phyloP scores from a whole-genome alignment of 768 basidiomycete genomes.

The Naganishia vaughanmartiniae region DNA sequence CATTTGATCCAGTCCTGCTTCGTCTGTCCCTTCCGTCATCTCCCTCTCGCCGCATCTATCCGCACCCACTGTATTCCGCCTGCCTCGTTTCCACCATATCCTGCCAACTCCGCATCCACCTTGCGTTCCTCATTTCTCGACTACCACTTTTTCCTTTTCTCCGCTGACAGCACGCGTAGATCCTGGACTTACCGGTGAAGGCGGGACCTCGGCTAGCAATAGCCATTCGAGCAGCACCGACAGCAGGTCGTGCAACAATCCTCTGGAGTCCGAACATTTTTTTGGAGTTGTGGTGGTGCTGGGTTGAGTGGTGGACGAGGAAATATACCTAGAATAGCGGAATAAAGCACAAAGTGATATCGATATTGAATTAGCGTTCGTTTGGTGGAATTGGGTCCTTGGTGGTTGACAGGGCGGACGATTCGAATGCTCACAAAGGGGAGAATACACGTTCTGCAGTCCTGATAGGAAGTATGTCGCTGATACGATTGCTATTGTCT shows the following conservation, averaged over 20 bases:
- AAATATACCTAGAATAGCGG: slow-evolving; percentile 10
- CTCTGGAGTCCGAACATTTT: slow-evolving; percentile 29
- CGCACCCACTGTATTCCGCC: not conserved
- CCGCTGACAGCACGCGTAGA: not conserved
- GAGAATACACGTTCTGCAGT: not conserved
- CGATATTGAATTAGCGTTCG: not conserved
- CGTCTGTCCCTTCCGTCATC: not conserved
- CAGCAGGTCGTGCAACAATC: slow-evolving; percentile 26
- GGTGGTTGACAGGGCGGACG: not conserved
- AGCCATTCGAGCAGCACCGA: slow-evolving; percentile 24
- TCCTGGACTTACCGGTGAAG: slow-evolving; percentile 24
- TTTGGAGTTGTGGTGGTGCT: not conserved
- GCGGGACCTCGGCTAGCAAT: slow-evolving; percentile 21
- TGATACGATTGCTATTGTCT: not conserved
- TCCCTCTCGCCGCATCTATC: not conserved
- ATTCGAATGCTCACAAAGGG: slow-evolving; percentile 2
- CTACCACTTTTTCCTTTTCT: not conserved
- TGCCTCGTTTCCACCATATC: not conserved
- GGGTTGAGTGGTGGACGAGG: slow-evolving; percentile 2
- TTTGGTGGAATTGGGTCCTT: not conserved
- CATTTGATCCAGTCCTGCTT: not conserved
- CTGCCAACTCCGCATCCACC: not conserved
- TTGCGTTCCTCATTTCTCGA: not conserved
- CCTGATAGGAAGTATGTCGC: not conserved
- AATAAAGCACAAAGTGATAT: not conserved